Percentiles rank a stretch among this genome's conserved stretches.
phyloP scores from a whole-genome alignment of 2,329 filamentous ascomycete genomes.

The Xylariomycetidae sp. region DNA sequence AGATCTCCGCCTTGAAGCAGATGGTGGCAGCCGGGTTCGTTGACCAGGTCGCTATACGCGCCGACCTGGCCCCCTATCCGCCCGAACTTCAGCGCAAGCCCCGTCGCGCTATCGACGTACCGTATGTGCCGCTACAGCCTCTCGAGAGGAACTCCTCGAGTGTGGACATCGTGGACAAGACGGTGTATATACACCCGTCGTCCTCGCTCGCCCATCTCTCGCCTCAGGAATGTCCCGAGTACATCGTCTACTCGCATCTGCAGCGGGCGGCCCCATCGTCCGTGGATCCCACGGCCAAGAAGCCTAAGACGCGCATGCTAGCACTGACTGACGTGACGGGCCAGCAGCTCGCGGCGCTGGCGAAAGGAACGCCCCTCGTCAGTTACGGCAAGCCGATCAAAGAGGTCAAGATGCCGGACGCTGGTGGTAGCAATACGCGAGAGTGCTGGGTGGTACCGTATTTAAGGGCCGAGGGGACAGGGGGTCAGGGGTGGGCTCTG shows the following conservation, averaged over 20 bases:
- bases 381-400: constrained; percentile 88
- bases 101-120: constrained; percentile 83
- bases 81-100: constrained; percentile 65
- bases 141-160: constrained; percentile 41
- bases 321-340: constrained; percentile 76
- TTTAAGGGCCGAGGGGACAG: constrained; percentile 62
- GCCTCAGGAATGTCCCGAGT: constrained; percentile 73
- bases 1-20: constrained; percentile 78
- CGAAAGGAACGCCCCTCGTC: constrained; percentile 79
- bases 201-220: constrained; percentile 71
- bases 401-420: constrained; percentile 54
- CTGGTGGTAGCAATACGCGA: constrained; percentile 41
- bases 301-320: constrained; percentile 78
- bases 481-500: constrained; percentile 75
- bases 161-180: constrained; percentile 49
- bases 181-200: constrained; percentile 83
- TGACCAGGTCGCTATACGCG: constrained; percentile 89
- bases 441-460: constrained; percentile 83
- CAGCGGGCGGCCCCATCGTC: constrained; percentile 59
- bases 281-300: constrained; percentile 42
- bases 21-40: constrained; percentile 91
- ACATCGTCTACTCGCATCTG: constrained; percentile 81
- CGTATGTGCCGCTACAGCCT: constrained; percentile 81
- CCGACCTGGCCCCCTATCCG: constrained; percentile 74
- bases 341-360: constrained; percentile 70